Evolutionary conservation across 768 basidiomycete species (phyloP), one percentile per base, ranked within the genome.

Genomic region (Phylloporus arenicola): DNA sequence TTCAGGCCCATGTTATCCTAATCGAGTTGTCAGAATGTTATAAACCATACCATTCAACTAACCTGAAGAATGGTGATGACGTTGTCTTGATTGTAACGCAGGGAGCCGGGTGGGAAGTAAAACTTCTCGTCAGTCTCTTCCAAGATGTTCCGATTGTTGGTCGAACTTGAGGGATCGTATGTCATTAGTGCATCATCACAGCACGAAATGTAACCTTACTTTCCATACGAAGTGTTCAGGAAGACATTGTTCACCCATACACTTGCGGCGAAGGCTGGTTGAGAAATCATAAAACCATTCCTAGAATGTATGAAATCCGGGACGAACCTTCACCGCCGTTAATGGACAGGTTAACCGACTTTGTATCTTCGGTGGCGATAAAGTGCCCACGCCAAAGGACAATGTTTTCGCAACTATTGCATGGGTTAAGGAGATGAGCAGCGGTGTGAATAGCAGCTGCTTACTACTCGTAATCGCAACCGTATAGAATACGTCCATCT

Each of bases 361-460:
- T 80, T 60, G 83, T 83, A 1, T 62, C 58, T 12, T 82, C 81
- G 0, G 77, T 82, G 1, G 78, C 79, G 13, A 64, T 73, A 67
- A 92, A 92, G 65, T 90, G 85, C 1, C 90, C 90, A 29, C 87
- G 76, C 86, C 86, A 92, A 13, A 92, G 70, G 27, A 90, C 84
- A 6, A 78, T 72, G 58, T 89, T 89, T 67, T 92, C 89, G 55
- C 89, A 91, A 69, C 89, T 90, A 35, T 53, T 14, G 11, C 41
- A 40, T 44, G 6, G 0, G 3, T 38, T 47, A 14, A 41, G 37
- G 43, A 17, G 33, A 40, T 20, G 33, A 43, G 62, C 34, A 59
- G 35, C 35, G 29, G n/a, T n/a, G 27, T 38, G 17, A 16, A 30
- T 29, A 35, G 20, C 27, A 24, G 30, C 35, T 38, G 65, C 84